Evolutionary conservation across 805 yeast species (phyloP).

Genomic region (Cyberlindnera subsufficiens): DNA sequence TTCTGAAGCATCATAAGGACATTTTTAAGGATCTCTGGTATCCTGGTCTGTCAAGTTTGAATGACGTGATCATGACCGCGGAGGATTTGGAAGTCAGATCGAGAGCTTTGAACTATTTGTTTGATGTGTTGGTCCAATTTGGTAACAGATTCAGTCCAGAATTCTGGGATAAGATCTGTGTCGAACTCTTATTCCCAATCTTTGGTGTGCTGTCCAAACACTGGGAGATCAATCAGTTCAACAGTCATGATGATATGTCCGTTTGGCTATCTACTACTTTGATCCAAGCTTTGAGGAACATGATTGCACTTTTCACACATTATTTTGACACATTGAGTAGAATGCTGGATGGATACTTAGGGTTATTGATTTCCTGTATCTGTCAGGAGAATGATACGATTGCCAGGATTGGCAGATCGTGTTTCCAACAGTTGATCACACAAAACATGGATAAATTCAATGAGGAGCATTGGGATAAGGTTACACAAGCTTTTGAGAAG

Average conservation of each 20-base stretch:
- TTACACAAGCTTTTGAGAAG: slow-evolving; percentile 57
- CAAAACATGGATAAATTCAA: slow-evolving; percentile 65
- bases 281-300: slow-evolving; percentile 87
- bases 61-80: slow-evolving; percentile 87
- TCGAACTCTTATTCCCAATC: slow-evolving; percentile 80
- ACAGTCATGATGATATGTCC: slow-evolving; percentile 76
- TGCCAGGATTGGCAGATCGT: slow-evolving; percentile 88
- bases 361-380: slow-evolving; percentile 76
- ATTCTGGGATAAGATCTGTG: slow-evolving; percentile 82
- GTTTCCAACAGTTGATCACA: slow-evolving; percentile 73
- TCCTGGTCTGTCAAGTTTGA: slow-evolving; percentile 80
- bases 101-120: slow-evolving; percentile 74
- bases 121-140: slow-evolving; percentile 71
- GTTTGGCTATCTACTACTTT: slow-evolving; percentile 96
- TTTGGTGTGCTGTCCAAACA: slow-evolving; percentile 72
- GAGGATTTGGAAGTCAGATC: slow-evolving; percentile 93
- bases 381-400: slow-evolving; percentile 97
- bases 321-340: slow-evolving; percentile 73
- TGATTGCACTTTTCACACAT: slow-evolving; percentile 76
- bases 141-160: slow-evolving; percentile 70
- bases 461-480: slow-evolving; percentile 66
- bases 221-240: slow-evolving; percentile 65
- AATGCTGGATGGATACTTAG: slow-evolving; percentile 74
- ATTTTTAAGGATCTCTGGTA: slow-evolving; percentile 64
- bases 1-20: slow-evolving; percentile 31